Base-by-base conservation (phyloP, 306 rosid species). In the Boehmeria nivea region DNA sequence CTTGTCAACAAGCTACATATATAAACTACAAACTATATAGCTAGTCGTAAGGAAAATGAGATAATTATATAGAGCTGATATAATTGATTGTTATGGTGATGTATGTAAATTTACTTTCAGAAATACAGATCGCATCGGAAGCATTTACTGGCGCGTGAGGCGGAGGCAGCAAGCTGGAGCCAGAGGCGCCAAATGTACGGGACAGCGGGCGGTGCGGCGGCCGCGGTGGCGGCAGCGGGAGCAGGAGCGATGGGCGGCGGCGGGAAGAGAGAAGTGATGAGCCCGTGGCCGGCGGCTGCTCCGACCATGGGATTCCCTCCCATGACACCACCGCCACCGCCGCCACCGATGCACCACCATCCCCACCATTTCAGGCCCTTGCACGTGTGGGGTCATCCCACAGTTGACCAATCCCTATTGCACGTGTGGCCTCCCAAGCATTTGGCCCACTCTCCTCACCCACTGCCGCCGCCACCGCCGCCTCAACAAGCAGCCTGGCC, bases 351-450 rank as follows among this genome's bases (percentile, higher is more conserved):
- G 59, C 66, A 63, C 40, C 76, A 62, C 21, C 48, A 43, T n/a
- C 67, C 84, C 67, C 84, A 74, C 67, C 84, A 84, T 63, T 84
- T 78, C 54, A 80, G 94, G 70, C 89, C 95, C n/a, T 55, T 91
- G 13, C 95, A 91, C 61, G 98, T 87, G 15, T 91, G 98, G 98
- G 98, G 98, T 12, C 98, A 90, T 67, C 98, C 97, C 7, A 43
- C 79, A 2, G 53, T 72, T 60, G 86, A 88, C 61, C 96, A 74
- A 4, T 78, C 83, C 26, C 66, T 76, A 15, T 66, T 86, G 75
- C 80, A 69, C 56, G 72, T 54, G 73, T 84, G 94, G 94, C 91
- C 73, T 18, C 61, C 81, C 13, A 81, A 79, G 36, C 82, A 76
- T 31, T 52, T 45, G 4, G 61, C 80, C 18, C 85, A 75, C 43